Evolutionary conservation across 2,329 filamentous ascomycete species (phyloP).

Genomic region (Penicillium sp.): DNA sequence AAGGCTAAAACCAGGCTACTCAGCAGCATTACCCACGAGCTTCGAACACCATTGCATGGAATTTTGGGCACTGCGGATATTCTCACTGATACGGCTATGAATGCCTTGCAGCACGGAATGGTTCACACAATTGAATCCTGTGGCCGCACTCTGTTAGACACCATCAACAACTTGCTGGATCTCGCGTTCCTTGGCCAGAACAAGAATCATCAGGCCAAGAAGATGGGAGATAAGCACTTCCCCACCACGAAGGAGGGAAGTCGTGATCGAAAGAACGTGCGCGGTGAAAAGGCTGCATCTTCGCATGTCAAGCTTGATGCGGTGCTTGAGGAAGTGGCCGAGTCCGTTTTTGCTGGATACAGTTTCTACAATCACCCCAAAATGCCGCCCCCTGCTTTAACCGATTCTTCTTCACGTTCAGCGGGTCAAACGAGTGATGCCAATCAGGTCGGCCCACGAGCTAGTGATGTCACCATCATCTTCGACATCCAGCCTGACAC

Average conservation of each 20-base stretch:
- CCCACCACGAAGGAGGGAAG: neutral
- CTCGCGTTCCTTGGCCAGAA: slow-evolving; percentile 26
- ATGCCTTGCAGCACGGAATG: slow-evolving; percentile 29
- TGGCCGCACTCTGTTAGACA: slow-evolving; percentile 41
- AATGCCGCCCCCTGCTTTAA: slow-evolving; percentile 11
- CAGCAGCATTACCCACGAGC: slow-evolving; percentile 34
- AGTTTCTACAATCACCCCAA: slow-evolving; percentile 21
- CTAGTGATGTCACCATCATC: slow-evolving; percentile 36
- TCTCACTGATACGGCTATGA: slow-evolving; percentile 11
- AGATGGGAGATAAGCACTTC: neutral
- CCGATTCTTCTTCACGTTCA: slow-evolving; percentile 10
- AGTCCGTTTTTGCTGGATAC: slow-evolving; percentile 27
- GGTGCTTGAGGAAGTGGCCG: slow-evolving; percentile 25
- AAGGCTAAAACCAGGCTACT: slow-evolving; percentile 33
- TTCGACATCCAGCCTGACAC: slow-evolving; percentile 35
- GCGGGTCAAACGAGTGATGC: slow-evolving; percentile 3
- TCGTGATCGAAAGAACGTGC: neutral
- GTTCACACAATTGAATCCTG: slow-evolving; percentile 39
- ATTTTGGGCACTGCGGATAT: slow-evolving; percentile 10
- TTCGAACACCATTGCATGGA: slow-evolving; percentile 33
- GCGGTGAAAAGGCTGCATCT: slow-evolving; percentile 1
- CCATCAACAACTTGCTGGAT: slow-evolving; percentile 43
- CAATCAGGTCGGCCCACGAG: slow-evolving; percentile 4
- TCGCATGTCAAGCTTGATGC: slow-evolving; percentile 16
- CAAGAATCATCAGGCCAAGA: neutral